These are phyloP conservation scores for Delonix regia DNA, from an alignment of 306 rosid genomes.

Conservation along the genomic window DNA sequence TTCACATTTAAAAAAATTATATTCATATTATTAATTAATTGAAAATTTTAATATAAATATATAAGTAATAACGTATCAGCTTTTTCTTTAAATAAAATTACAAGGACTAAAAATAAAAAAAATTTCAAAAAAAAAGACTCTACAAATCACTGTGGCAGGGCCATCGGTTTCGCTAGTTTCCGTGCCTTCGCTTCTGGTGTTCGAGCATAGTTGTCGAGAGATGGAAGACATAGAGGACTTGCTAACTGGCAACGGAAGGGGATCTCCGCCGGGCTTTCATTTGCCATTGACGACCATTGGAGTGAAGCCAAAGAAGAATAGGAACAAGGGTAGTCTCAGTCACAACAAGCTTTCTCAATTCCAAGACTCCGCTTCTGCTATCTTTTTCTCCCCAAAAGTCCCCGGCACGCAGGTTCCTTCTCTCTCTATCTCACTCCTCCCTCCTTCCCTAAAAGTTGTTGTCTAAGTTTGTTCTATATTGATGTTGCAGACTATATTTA, in stretches of 20 bases:
- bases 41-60: too few species aligned
- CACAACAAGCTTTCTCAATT: conserved; percentile 34
- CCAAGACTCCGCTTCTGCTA: conserved; percentile 30
- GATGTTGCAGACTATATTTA: conserved; percentile 66
- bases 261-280: conserved; percentile 77
- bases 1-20: too few species aligned
- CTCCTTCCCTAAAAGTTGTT: neutral
- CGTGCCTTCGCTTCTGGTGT: neutral
- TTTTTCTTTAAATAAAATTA: too few species aligned
- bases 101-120: too few species aligned
- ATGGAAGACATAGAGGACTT: conserved; percentile 96
- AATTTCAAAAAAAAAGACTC: too few species aligned
- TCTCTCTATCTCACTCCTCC: neutral
- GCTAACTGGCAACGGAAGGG: conserved; percentile 51
- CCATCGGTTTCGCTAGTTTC: neutral
- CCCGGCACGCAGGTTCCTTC: conserved; percentile 82
- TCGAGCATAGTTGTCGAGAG: neutral
- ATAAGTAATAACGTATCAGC: too few species aligned
- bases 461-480: neutral
- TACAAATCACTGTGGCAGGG: neutral
- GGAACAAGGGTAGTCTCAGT: conserved; percentile 2
- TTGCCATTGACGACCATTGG: conserved; percentile 64
- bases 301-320: conserved; percentile 56
- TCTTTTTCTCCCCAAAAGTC: conserved; percentile 42
- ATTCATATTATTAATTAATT: too few species aligned